These are phyloP conservation scores for Salvia hispanica DNA, from an alignment of 257 asterid species.

Conservation along the genomic window DNA sequence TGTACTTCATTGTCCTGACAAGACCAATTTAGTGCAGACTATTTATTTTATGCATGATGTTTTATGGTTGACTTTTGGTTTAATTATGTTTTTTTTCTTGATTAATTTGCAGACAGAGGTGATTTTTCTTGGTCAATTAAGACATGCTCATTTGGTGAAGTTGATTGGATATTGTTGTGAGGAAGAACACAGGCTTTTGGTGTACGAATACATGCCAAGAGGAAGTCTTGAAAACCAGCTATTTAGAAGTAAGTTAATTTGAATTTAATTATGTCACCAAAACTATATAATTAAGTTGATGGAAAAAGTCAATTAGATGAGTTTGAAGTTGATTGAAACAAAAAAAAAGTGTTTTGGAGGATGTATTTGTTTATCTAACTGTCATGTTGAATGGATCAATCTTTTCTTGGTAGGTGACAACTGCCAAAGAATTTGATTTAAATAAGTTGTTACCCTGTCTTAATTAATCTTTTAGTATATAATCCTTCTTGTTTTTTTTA, in stretches of 20 bases:
- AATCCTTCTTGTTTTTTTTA: conserved; percentile 13
- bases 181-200: conserved; percentile 89
- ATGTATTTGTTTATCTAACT: conserved; percentile 12
- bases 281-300: not conserved
- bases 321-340: conserved; percentile 14
- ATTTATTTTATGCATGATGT: too few species aligned
- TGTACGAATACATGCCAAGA: conserved; percentile 90
- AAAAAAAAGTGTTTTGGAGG: not conserved
- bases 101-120: conserved; percentile 67
- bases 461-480: not conserved
- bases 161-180: conserved; percentile 96
- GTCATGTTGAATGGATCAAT: conserved; percentile 35
- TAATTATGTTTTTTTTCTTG: not conserved
- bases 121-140: conserved; percentile 78
- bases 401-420: conserved; percentile 35
- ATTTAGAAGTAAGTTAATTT: conserved; percentile 66
- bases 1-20: not conserved
- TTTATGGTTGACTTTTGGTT: not conserved
- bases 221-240: conserved; percentile 96
- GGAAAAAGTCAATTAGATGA: conserved; percentile 33
- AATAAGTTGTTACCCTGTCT: conserved; percentile 1
- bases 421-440: conserved; percentile 35
- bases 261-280: too few species aligned
- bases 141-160: conserved; percentile 84
- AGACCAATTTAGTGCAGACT: too few species aligned